Percentiles rank a stretch among this genome's conserved stretches.
phyloP scores from a whole-genome alignment of 208 protist species.

The Trichomonas vaginalis region DNA sequence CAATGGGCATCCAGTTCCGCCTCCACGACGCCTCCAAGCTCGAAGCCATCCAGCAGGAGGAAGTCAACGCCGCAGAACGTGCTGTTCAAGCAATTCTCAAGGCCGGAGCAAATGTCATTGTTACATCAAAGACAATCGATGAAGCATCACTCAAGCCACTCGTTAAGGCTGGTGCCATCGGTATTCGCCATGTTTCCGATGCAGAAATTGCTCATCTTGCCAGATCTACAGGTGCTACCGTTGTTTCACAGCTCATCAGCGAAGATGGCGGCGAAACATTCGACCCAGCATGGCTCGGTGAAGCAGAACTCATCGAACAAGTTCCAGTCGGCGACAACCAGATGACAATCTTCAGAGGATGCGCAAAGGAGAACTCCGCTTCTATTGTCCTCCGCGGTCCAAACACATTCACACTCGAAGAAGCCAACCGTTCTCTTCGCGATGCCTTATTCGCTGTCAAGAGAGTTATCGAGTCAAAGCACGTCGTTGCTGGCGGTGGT shows the following conservation, averaged over 20 bases:
- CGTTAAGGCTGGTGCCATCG: not conserved
- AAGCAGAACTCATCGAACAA: constrained; percentile 20
- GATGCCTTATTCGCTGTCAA: constrained; percentile 97
- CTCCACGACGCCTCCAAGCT: constrained; percentile 2
- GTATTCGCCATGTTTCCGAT: not conserved
- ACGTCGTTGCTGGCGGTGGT: constrained; percentile 89
- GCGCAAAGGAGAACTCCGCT: constrained; percentile 42
- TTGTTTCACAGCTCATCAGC: constrained; percentile 27
- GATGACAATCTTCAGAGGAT: constrained; percentile 69
- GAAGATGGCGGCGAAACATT: constrained; percentile 27
- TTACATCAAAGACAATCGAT: constrained; percentile 97
- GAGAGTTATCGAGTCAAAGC: constrained; percentile 80
- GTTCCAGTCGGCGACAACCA: constrained; percentile 64
- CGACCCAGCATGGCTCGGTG: constrained; percentile 24
- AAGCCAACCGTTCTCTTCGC: constrained; percentile 62
- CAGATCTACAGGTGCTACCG: constrained; percentile 35
- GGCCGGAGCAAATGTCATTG: constrained; percentile 91
- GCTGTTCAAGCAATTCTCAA: not conserved
- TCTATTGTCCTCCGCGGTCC: constrained; percentile 94
- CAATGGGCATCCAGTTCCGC: constrained; percentile 65
- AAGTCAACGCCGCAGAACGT: not conserved
- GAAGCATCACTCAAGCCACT: constrained; percentile 77
- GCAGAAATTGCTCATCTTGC: not conserved
- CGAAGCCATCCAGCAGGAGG: not conserved
- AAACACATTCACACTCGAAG: constrained; percentile 63